A percentile compares a stretch with the other conserved stretches of the same genome.
These are phyloP conservation scores for Prunus mume DNA, from an alignment of 306 rosid species.

Conservation along the genomic window DNA sequence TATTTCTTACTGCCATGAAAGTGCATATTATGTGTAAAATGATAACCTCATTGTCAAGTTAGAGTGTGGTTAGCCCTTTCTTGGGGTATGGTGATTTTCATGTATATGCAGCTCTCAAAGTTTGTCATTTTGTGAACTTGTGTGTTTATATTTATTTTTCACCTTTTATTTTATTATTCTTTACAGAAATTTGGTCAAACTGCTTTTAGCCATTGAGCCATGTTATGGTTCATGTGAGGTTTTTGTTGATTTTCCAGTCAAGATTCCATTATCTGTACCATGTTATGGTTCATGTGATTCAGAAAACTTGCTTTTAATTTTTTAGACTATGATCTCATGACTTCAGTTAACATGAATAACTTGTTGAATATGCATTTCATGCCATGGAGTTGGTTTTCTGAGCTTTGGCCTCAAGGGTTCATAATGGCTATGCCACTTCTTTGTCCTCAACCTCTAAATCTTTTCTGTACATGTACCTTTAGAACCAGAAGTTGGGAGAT, in stretches of 20 bases:
- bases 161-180: too few relatives aligned
- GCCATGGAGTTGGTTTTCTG: not conserved
- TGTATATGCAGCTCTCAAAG: not conserved
- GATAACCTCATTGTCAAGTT: not conserved
- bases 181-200: not conserved
- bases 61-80: not conserved
- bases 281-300: not conserved
- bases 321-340: not conserved
- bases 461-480: conserved; percentile 36
- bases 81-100: not conserved
- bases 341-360: not conserved
- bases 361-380: not conserved
- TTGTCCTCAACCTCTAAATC: not conserved
- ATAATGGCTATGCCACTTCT: not conserved
- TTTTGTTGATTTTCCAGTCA: not conserved
- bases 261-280: not conserved
- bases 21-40: not conserved
- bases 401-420: not conserved
- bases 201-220: not conserved
- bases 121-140: not conserved
- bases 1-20: not conserved
- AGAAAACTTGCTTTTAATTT: not conserved
- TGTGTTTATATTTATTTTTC: not conserved
- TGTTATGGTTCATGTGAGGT: not conserved
- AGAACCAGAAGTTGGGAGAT: conserved; percentile 51